phyloP scores from a whole-genome alignment of 768 basidiomycete species.

The Nevesoporus exiguus region DNA sequence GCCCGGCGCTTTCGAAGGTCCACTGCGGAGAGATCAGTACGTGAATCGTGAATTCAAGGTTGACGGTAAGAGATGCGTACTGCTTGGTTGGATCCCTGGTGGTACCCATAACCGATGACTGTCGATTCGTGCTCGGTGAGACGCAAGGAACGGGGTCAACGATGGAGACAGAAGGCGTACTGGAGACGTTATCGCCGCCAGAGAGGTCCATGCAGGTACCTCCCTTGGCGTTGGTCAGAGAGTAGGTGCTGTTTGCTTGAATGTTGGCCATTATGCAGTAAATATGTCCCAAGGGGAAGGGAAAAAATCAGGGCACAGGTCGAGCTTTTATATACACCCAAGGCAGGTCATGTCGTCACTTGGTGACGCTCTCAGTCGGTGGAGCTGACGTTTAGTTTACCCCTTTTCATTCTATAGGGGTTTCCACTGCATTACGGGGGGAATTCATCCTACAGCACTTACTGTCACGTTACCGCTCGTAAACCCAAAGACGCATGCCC shows the following conservation, averaged over 20 bases:
- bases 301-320: no score
- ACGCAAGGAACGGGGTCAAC: no score
- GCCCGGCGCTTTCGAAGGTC: slow-evolving; percentile 33
- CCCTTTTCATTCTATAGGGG: no score
- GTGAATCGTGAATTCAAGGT: no score
- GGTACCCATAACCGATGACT: slow-evolving; percentile 49
- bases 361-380: no score
- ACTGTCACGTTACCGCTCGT: no score
- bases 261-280: no score
- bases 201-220: slow-evolving; percentile 56
- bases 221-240: slow-evolving; percentile 48
- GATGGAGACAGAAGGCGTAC: slow-evolving; percentile 30
- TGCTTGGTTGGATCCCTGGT: slow-evolving; percentile 48
- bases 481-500: background rate
- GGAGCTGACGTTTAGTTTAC: background rate
- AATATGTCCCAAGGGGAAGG: no score
- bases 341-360: no score
- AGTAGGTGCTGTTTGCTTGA: slow-evolving; percentile 39
- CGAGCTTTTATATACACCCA: no score
- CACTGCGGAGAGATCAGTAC: slow-evolving; percentile 36
- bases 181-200: slow-evolving; percentile 44
- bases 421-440: no score
- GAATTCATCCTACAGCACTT: no score
- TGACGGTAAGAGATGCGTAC: slow-evolving; percentile 36
- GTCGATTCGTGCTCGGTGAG: background rate